These are phyloP conservation scores for Phlebiopsis gigantea DNA, from an alignment of 768 basidiomycete genomes.

Conservation along the genomic window DNA sequence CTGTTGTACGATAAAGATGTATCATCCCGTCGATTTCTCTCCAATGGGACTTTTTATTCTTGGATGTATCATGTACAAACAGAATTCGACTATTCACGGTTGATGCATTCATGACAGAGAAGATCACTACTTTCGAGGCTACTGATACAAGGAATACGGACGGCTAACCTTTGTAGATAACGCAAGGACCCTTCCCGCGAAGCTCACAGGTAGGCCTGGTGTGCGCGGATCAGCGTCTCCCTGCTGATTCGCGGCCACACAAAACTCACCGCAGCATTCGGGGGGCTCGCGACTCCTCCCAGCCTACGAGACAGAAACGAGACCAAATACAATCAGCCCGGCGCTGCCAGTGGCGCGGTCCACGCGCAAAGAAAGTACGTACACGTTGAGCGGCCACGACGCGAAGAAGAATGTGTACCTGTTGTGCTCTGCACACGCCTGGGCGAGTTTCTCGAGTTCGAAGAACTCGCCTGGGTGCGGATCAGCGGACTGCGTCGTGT, in stretches of 20 bases:
- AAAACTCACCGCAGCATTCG: slow-evolving; percentile 59
- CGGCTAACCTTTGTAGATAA: no score
- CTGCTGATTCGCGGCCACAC: not conserved
- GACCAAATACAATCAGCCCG: not conserved
- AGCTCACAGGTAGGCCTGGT: not conserved
- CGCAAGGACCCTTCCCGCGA: not conserved
- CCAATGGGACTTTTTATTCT: not conserved
- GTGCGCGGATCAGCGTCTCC: not conserved
- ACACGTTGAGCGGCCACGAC: slow-evolving; percentile 73
- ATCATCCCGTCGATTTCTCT: not conserved
- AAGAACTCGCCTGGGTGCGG: slow-evolving; percentile 55
- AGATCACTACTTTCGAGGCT: not conserved
- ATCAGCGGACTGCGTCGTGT: not conserved
- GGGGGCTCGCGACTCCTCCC: slow-evolving; percentile 65
- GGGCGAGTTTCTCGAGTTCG: slow-evolving; percentile 59
- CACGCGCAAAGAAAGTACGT: not conserved
- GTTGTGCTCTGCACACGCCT: slow-evolving; percentile 48
- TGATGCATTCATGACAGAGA: not conserved
- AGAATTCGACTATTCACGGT: not conserved
- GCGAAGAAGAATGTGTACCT: slow-evolving; percentile 74
- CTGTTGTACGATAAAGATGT: not conserved
- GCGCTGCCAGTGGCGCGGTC: not conserved
- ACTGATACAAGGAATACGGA: not conserved
- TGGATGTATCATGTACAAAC: not conserved
- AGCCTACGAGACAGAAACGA: slow-evolving; percentile 32